Evolutionary conservation across 129 eudicot species (phyloP), one percentile per base, ranked within the genome.

Genomic region (Daucus carota): DNA sequence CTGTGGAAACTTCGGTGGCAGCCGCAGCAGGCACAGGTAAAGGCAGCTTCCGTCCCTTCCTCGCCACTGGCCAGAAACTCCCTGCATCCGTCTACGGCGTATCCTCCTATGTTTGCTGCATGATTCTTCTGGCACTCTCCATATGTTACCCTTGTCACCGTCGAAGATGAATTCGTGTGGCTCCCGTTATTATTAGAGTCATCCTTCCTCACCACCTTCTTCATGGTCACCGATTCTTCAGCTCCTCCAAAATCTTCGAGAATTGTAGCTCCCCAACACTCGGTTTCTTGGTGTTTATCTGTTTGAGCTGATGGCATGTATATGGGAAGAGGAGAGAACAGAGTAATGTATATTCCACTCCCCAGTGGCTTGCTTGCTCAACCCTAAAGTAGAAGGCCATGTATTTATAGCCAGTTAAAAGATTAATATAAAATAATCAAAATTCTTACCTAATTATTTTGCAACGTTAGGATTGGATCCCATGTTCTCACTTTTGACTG

Each of bases 1-100:
- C 91, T 69, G 80, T 92, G 97, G 85, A 92, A 92, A 85, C 81
- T 92, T 45, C 96, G 84, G 88, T 92, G 97, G 85, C 97, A 92
- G 50, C 96, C 91, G 34, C 97, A 92, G 54, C 96, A 95, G 62
- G 96, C 96, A 44, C 97, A 92, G 6, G 85, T 83, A n/a, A 92
- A 86, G 1, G 90, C 84, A 22, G 76, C 90, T 40, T 54, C 73
- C 2, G 86, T 84, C 3, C 88, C 90, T 67, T 91, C 92, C 41
- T 72, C 95, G 18, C 83, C 89, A 18, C 77, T 54, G 12, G 96
- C 87, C 87, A 92, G 83, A 88, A 89, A 92, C 44, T 89, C 97
- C 52, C 97, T 74, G 86, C 97, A 92, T 10, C 97, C 97, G 36
- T 92, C 97, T 1, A 92, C 91, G 0, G 92, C 97, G 71, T 92